Base-by-base conservation (phyloP, 768 basidiomycete genomes). In the Lyophyllum decastes region DNA sequence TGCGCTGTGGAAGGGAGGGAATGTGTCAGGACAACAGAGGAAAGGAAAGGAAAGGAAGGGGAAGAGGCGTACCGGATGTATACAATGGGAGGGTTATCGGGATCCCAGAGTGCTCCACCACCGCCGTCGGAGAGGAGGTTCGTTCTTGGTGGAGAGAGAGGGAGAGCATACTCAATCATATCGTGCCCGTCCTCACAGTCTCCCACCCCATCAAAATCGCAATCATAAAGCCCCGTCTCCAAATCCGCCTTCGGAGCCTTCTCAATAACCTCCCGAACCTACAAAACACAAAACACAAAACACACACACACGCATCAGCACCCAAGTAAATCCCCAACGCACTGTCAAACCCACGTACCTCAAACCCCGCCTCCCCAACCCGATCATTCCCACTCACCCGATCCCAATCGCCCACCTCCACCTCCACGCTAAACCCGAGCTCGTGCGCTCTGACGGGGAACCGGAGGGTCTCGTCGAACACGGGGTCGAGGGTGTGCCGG, bases 331-430 rank as follows among this genome's bases (percentile, higher is more conserved):
- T n/a, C n/a, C n/a, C n/a, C n/a, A n/a, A n/a, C n/a, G n/a, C n/a
- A n/a, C n/a, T n/a, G n/a, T n/a, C n/a, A n/a, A n/a, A n/a, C n/a
- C n/a, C n/a, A n/a, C n/a, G n/a, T n/a, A 98, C 79, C 44, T 89
- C 85, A 58, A 98, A 80, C 6, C 74, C 74, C 2, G 82, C 85
- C 53, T 93, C 90, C n/a, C 95, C 95, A 34, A 99, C 86, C 61
- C 89, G 82, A 68, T 98, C 96, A 68, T 98, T 97, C 4, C 85
- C 82, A 27, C 84, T 85, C 12, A 94, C 80, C 72, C 98, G 98
- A 73, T 98, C 96, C 96, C 96, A 99, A 70, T 99, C 96, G 48
- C 94, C 85, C 2, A 99, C 85, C 0, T 85, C 83, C 49, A 97
- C 84, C 62, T 92, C 85, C 7, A 94, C 78, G 52, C 86, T 82